Base-by-base conservation (phyloP, 108 stramenopile genomes). In the Pseudonitzschia multiseries region DNA sequence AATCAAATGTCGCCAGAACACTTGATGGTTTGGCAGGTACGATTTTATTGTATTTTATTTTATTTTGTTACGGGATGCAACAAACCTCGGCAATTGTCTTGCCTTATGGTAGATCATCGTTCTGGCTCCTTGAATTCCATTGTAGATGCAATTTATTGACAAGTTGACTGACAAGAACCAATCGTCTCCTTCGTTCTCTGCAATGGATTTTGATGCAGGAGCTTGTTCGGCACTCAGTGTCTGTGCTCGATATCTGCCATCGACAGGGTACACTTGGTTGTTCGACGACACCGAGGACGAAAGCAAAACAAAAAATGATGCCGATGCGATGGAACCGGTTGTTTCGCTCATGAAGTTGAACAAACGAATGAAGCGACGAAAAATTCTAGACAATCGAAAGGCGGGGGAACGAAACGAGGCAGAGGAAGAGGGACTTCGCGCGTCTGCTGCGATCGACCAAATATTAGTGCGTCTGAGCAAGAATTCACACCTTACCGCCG, bases 401-500 rank as follows among this genome's bases (percentile, higher is more conserved):
- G 80, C 86, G 0, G 93, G 93, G 21, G 87, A 89, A 68, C 75
- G 91, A 63, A 90, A 87, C 28, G 81, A 79, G 31, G 91, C 89
- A 46, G 93, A 94, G 82, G 93, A 94, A 79, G 90, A 94, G 70
- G 91, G 93, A 42, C 84, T 92, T 22, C 84, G 91, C 20, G 87
- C 91, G 26, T 86, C 88, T 2, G 87, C 88, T 59, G 84, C 89
- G 32, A 94, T 94, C 26, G 90, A 94, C 82, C 80, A 86, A 60
- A 92, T 94, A 57, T 69, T 94, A 17, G 85, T 87, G 36, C 85
- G 91, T 27, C 67, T 94, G 59, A 87, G 87, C 73, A 89, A 89
- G 48, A 87, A 83, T 61, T 65, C 81, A 0, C 42, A 67, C 48
- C 10, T 67, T 8, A 67, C 66, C 12, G 36, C 66, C 21, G 24